Evolutionary conservation across 2,329 filamentous ascomycete genomes (phyloP).

Genomic region (Colletotrichum noveboracense): DNA sequence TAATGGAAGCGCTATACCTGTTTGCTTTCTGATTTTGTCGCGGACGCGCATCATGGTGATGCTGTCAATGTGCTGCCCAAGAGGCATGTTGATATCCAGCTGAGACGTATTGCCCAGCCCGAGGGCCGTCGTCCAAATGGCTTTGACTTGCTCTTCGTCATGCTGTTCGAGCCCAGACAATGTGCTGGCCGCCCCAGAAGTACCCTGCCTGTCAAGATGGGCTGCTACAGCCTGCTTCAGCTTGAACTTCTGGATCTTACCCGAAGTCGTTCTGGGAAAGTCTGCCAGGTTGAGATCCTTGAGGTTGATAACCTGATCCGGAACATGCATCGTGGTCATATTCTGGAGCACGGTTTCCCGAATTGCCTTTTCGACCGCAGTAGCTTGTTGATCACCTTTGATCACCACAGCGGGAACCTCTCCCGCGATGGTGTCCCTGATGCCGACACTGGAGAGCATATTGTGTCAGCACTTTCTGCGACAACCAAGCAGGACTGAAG

Average conservation of each 20-base stretch:
- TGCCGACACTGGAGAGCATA: not conserved
- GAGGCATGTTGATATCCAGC: not conserved
- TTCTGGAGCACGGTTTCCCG: not conserved
- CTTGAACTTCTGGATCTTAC: not conserved
- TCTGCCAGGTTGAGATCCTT: not conserved
- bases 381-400: not conserved
- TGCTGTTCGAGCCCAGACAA: not conserved
- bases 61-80: not conserved
- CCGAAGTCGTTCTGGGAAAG: not conserved
- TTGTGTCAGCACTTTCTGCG: not conserved
- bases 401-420: not conserved
- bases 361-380: not conserved
- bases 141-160: not conserved
- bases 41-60: not conserved
- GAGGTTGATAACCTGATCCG: not conserved
- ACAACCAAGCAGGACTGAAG: fast-evolving
- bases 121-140: not conserved
- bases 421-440: not conserved
- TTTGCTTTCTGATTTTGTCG: not conserved
- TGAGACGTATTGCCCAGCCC: not conserved
- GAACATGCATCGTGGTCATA: not conserved
- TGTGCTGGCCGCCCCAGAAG: fast-evolving
- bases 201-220: not conserved
- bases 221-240: not conserved
- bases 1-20: not conserved